phyloP scores from a whole-genome alignment of 306 rosid genomes.

The Rosa lucieae region DNA sequence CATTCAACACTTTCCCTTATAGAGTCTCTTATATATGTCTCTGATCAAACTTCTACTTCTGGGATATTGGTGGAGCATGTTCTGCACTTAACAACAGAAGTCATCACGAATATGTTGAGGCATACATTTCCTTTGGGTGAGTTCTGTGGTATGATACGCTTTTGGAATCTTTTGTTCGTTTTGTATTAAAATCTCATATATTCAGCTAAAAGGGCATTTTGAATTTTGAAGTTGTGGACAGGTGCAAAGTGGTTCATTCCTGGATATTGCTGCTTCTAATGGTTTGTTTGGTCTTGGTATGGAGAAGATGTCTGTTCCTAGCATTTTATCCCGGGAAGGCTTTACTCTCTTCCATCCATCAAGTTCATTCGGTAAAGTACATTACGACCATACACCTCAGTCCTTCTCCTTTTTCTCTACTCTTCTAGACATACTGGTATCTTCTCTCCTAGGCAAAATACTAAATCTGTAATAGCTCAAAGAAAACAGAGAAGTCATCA shows the following conservation, averaged over 20 bases:
- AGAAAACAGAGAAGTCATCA: no score
- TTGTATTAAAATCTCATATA: background rate
- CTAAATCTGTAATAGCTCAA: no score
- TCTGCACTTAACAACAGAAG: constrained; percentile 64
- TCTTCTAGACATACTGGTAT: no score
- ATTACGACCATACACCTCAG: no score
- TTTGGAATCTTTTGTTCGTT: background rate
- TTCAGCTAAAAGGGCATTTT: constrained; percentile 18
- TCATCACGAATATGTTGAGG: constrained; percentile 57
- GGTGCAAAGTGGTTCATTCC: constrained; percentile 88
- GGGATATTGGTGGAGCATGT: constrained; percentile 85
- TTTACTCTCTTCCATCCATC: constrained; percentile 21
- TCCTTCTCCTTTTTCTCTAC: no score
- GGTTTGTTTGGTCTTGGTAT: constrained; percentile 96
- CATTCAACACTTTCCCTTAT: constrained; percentile 73
- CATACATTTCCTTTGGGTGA: constrained; percentile 84
- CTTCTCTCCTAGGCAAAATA: no score
- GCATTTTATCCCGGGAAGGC: constrained; percentile 81
- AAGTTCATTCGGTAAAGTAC: no score
- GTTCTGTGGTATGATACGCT: constrained; percentile 32
- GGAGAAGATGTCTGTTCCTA: constrained; percentile 97
- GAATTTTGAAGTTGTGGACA: constrained; percentile 77
- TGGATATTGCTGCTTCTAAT: constrained; percentile 91
- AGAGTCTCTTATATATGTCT: constrained; percentile 70
- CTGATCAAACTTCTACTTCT: constrained; percentile 82